These are phyloP conservation scores for Aspergillus flavus DNA, from an alignment of 2,329 filamentous ascomycete species.

Conservation along the genomic window DNA sequence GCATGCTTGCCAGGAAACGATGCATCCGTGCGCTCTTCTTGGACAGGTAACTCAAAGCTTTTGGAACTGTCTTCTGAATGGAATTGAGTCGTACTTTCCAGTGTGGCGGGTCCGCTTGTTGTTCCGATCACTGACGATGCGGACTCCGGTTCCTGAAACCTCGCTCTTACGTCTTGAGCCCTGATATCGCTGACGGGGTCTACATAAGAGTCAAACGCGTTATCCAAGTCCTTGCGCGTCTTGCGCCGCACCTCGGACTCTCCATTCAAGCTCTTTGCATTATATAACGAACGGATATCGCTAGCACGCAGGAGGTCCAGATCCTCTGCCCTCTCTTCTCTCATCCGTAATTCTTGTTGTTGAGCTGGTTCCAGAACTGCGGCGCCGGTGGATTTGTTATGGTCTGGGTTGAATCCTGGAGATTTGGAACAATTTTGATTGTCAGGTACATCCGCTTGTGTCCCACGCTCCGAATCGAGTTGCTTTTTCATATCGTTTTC, in stretches of 20 bases:
- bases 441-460: not conserved
- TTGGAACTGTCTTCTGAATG: not conserved
- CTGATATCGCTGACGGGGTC: conserved; percentile 18
- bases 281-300: conserved; percentile 39
- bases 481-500: not conserved
- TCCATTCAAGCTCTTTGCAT: conserved; percentile 22
- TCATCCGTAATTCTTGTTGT: conserved; percentile 9
- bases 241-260: conserved; percentile 22
- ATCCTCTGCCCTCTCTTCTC: conserved; percentile 31
- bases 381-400: not conserved
- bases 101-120: not conserved
- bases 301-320: conserved; percentile 38
- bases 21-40: not conserved
- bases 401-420: not conserved
- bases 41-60: not conserved
- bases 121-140: not conserved
- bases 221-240: conserved; percentile 23
- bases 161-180: conserved; percentile 26
- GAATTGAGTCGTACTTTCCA: not conserved
- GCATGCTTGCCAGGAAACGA: not conserved
- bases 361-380: too few species aligned
- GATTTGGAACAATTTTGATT: not conserved
- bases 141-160: conserved; percentile 20
- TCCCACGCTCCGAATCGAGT: not conserved
- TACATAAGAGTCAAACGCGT: conserved; percentile 21